Conservation (phyloP, 805 yeast species). For the Wickerhamiella azyma region DNA sequence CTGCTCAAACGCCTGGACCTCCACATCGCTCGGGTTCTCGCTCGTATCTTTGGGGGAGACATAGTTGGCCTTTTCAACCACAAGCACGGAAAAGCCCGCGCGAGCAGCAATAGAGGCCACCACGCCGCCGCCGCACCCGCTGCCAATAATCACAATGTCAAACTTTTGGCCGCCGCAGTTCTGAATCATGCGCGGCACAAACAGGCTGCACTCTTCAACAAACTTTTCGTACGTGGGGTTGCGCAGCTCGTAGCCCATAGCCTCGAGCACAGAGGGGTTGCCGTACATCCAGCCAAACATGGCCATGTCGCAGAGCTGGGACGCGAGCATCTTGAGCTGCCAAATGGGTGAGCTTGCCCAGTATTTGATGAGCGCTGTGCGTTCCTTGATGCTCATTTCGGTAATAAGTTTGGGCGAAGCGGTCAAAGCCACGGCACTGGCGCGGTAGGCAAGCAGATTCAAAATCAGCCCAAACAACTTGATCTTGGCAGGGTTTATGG, state of each 20-base stretch:
- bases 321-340: constrained; percentile 27
- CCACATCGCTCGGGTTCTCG: constrained; percentile 30
- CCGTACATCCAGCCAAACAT: constrained; percentile 8
- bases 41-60: constrained; percentile 27
- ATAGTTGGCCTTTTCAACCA: constrained; percentile 40
- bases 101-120: constrained; percentile 34
- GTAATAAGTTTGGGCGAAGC: constrained; percentile 15
- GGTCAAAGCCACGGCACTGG: constrained; percentile 18
- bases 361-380: constrained; percentile 24
- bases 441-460: constrained; percentile 16
- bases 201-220: background rate
- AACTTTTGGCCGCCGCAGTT: constrained; percentile 4
- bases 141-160: constrained; percentile 38
- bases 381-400: constrained; percentile 22
- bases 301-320: constrained; percentile 22
- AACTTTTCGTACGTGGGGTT: constrained; percentile 6
- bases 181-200: constrained; percentile 4
- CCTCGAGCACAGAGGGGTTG: background rate
- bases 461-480: constrained; percentile 14
- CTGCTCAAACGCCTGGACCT: constrained; percentile 28
- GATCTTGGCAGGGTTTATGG: background rate
- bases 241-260: constrained; percentile 9
- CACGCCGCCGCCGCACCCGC: constrained; percentile 43
- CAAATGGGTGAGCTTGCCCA: constrained; percentile 34
- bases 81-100: constrained; percentile 32